Evolutionary conservation across 2,329 filamentous ascomycete genomes (phyloP).

Genomic region (Aspergillus sojae): DNA sequence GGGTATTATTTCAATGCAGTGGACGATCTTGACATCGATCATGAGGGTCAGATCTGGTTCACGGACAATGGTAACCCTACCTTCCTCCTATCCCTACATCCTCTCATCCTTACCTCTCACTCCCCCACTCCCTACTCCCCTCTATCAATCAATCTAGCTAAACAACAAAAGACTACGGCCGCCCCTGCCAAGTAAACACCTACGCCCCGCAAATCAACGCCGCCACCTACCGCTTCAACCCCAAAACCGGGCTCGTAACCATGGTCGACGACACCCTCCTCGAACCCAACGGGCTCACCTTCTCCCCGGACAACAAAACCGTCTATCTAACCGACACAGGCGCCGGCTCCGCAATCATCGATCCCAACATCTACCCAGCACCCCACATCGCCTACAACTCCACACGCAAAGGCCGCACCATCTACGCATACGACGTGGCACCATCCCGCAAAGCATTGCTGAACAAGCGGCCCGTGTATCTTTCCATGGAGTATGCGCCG

Average conservation of each 20-base stretch:
- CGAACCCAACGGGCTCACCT: not conserved
- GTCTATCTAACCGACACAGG: not conserved
- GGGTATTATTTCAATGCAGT: not conserved
- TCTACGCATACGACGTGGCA: not conserved
- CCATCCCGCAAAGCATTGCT: not conserved
- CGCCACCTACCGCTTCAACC: not conserved
- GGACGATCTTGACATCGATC: not conserved
- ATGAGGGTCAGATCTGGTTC: not conserved
- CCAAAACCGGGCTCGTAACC: not conserved
- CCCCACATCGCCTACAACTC: not conserved
- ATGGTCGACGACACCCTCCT: not conserved
- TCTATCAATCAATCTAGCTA: not conserved
- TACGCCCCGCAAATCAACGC: not conserved
- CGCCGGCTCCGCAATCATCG: not conserved
- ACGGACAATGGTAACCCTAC: not conserved
- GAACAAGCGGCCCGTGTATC: not conserved
- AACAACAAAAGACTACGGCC: not conserved
- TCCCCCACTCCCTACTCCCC: too few species aligned
- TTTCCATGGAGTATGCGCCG: not conserved
- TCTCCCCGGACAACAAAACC: not conserved
- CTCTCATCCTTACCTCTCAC: too few species aligned
- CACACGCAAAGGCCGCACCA: not conserved
- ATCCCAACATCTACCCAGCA: not conserved
- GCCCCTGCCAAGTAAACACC: not conserved
- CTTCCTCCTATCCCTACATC: too few species aligned